Percentiles rank a stretch among this genome's conserved stretches.
Conservation (phyloP, 2,329 filamentous ascomycete genomes). For the Pseudopyricularia javanii region DNA sequence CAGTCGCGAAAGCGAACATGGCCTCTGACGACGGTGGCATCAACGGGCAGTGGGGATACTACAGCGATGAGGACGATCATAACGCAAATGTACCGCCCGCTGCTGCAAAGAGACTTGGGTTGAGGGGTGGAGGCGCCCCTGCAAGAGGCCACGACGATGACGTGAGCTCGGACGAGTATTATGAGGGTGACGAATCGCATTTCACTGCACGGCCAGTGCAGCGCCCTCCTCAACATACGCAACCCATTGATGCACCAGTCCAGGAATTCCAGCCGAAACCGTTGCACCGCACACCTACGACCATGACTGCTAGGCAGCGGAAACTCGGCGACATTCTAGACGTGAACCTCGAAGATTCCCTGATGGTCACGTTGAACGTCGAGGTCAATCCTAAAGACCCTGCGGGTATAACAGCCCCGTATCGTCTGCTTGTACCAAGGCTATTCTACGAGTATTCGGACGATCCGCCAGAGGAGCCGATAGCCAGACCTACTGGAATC, state of each 20-base stretch:
- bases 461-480: slow-evolving; percentile 17
- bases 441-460: slow-evolving; percentile 48
- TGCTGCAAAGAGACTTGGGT: slow-evolving; percentile 1
- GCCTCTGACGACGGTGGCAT: slow-evolving; percentile 38
- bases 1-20: slow-evolving; percentile 3
- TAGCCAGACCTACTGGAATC: slow-evolving; percentile 20
- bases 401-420: slow-evolving; percentile 75
- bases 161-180: slow-evolving; percentile 30
- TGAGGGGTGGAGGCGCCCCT: neutral
- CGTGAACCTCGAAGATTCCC: slow-evolving; percentile 68
- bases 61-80: slow-evolving; percentile 21
- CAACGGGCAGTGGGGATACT: slow-evolving; percentile 38
- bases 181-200: slow-evolving; percentile 42
- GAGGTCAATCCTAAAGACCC: slow-evolving; percentile 81
- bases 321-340: slow-evolving; percentile 37
- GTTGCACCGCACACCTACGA: slow-evolving; percentile 61
- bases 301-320: slow-evolving; percentile 49
- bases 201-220: slow-evolving; percentile 33
- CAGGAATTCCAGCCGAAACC: slow-evolving; percentile 14
- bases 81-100: neutral
- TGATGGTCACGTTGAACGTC: slow-evolving; percentile 81
- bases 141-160: neutral
- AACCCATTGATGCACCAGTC: slow-evolving; percentile 1
- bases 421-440: slow-evolving; percentile 73
- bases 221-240: slow-evolving; percentile 1